Percentiles rank a stretch among this genome's conserved stretches.
These are phyloP conservation scores for Fusarium mangiferae DNA, from an alignment of 2,329 filamentous ascomycete genomes.

Conservation along the genomic window DNA sequence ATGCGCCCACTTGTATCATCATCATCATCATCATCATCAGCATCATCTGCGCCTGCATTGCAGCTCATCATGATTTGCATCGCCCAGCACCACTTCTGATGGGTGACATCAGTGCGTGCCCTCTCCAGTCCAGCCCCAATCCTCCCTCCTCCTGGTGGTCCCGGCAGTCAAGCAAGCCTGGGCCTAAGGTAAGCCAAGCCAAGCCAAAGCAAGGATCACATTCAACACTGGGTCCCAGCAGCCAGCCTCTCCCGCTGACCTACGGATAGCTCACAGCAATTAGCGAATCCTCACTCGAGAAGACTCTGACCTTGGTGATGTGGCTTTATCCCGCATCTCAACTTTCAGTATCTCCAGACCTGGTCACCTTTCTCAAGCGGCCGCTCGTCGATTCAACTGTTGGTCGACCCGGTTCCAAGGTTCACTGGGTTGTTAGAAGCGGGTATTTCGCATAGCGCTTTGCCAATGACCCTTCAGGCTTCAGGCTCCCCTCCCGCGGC, in stretches of 20 bases:
- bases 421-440: slow-evolving; percentile 21
- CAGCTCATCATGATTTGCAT: slow-evolving; percentile 23
- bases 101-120: slow-evolving; percentile 23
- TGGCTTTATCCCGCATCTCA: not conserved
- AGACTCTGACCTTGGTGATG: not conserved
- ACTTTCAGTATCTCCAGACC: not conserved
- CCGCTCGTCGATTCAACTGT: slow-evolving; percentile 8
- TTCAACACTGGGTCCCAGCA: not conserved
- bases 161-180: slow-evolving; percentile 10
- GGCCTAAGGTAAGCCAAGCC: not conserved
- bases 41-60: not conserved
- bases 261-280: not conserved
- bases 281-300: not conserved
- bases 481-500: slow-evolving; percentile 20
- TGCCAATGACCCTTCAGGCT: slow-evolving; percentile 11
- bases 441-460: slow-evolving; percentile 9
- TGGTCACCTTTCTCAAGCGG: not conserved
- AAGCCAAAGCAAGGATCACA: slow-evolving; percentile 15
- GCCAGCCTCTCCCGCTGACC: slow-evolving; percentile 32
- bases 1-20: slow-evolving; percentile 1
- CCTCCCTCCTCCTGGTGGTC: not conserved
- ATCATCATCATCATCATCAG: not conserved
- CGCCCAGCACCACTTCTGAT: not conserved
- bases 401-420: slow-evolving; percentile 22
- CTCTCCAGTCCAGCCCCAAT: not conserved